Percentiles rank a stretch among this genome's conserved stretches.
These are phyloP conservation scores for Dendryphion nanum DNA, from an alignment of 2,329 filamentous ascomycete species.

Conservation along the genomic window DNA sequence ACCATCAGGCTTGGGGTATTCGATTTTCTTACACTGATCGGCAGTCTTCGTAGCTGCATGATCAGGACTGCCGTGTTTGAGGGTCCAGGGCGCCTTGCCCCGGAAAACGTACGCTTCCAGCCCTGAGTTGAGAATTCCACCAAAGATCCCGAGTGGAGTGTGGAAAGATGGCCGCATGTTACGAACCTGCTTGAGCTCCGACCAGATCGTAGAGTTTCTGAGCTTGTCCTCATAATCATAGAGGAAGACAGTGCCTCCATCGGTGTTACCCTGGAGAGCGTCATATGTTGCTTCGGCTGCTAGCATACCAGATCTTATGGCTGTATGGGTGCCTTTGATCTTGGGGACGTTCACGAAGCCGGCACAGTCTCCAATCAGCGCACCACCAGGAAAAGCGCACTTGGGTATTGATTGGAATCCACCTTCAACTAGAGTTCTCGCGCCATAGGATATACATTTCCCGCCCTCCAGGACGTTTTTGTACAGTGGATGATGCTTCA, in stretches of 20 bases:
- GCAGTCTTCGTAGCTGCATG: slow-evolving; percentile 76
- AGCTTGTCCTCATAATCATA: slow-evolving; percentile 92
- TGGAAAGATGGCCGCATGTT: slow-evolving; percentile 98
- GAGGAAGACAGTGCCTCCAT: slow-evolving; percentile 76
- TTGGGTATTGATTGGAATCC: slow-evolving; percentile 98
- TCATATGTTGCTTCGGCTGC: slow-evolving; percentile 87
- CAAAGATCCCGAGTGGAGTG: slow-evolving; percentile 79
- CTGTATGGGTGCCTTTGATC: slow-evolving; percentile 96
- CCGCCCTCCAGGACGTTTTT: slow-evolving; percentile 84
- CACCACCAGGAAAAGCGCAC: slow-evolving; percentile 92
- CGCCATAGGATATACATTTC: slow-evolving; percentile 96
- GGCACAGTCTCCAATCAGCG: slow-evolving; percentile 91
- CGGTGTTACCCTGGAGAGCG: slow-evolving; percentile 60
- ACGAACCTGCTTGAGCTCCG: slow-evolving; percentile 88
- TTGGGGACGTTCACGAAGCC: slow-evolving; percentile 98
- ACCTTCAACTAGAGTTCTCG: slow-evolving; percentile 86
- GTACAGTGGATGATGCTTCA: slow-evolving; percentile 97
- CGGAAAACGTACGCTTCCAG: slow-evolving; percentile 86
- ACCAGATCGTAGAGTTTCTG: slow-evolving; percentile 85
- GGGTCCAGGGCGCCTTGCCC: slow-evolving; percentile 85
- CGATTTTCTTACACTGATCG: slow-evolving; percentile 80
- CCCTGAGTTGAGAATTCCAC: slow-evolving; percentile 88
- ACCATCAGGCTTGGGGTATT: slow-evolving; percentile 95
- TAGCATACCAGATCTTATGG: slow-evolving; percentile 96
- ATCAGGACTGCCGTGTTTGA: slow-evolving; percentile 80